These are phyloP conservation scores for Termitomyces sp. DNA, from an alignment of 768 basidiomycete species.

Conservation along the genomic window DNA sequence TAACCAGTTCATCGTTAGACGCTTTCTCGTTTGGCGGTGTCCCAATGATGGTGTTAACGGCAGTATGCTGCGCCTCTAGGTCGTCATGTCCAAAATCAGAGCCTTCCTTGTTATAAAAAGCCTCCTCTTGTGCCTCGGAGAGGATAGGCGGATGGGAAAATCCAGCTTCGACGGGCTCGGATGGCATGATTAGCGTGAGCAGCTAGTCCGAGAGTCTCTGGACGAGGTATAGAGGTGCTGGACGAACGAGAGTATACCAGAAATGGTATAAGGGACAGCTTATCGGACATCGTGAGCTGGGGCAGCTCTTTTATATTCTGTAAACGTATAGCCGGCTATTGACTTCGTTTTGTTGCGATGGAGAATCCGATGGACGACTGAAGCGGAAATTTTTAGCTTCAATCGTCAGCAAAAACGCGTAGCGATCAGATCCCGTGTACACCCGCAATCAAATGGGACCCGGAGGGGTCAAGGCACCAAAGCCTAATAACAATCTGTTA, in stretches of 20 bases:
- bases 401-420: background rate
- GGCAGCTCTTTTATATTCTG: background rate
- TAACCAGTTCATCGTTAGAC: conserved; percentile 30
- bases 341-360: too few species aligned
- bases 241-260: background rate
- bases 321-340: too few species aligned
- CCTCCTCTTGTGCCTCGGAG: too few species aligned
- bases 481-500: too few species aligned
- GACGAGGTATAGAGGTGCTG: background rate
- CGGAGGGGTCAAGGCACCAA: background rate
- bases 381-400: background rate
- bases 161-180: background rate
- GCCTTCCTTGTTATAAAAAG: too few species aligned
- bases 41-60: conserved; percentile 5
- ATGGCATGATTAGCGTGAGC: background rate
- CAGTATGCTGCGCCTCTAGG: conserved; percentile 1
- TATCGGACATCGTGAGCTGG: too few species aligned
- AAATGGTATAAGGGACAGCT: too few species aligned
- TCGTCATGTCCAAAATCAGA: background rate
- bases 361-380: background rate
- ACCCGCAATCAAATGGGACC: background rate
- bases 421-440: background rate
- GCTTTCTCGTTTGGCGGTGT: conserved; percentile 15
- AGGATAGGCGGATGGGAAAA: background rate
- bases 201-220: background rate